A percentile compares a stretch with the other conserved stretches of the same genome.
Conservation (phyloP, 345 rosid genomes). For the Punica granatum region DNA sequence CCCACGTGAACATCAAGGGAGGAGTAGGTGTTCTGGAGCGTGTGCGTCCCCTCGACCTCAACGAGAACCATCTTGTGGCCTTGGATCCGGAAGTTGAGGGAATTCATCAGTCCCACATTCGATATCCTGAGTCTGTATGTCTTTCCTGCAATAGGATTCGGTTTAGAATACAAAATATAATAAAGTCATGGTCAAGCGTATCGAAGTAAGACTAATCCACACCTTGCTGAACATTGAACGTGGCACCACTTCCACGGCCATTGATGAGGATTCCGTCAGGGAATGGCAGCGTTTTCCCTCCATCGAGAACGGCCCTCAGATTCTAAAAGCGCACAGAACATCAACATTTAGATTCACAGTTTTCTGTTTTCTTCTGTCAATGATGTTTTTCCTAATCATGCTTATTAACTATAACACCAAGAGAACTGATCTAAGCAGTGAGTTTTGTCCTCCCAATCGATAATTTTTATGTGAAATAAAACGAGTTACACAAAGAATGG, state of each 20-base stretch:
- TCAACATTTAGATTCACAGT: not conserved
- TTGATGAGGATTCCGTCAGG: slow-evolving; percentile 90
- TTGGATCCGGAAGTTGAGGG: slow-evolving; percentile 45
- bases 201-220: not conserved
- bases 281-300: slow-evolving; percentile 56
- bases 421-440: no score
- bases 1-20: slow-evolving; percentile 48
- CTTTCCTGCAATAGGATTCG: slow-evolving; percentile 29
- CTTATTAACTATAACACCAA: no score
- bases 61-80: slow-evolving; percentile 39
- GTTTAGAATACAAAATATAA: not conserved
- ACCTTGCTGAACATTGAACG: slow-evolving; percentile 80
- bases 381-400: no score
- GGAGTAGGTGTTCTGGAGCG: slow-evolving; percentile 32
- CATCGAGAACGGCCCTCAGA: slow-evolving; percentile 48
- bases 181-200: not conserved
- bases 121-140: slow-evolving; percentile 44
- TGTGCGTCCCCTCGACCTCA: slow-evolving; percentile 48
- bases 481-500: no score
- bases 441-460: no score
- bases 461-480: no score
- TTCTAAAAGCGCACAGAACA: slow-evolving; percentile 24
- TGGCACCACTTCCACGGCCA: slow-evolving; percentile 66
- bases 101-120: slow-evolving; percentile 33
- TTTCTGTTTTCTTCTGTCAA: not conserved